Evolutionary conservation across 2,329 filamentous ascomycete species (phyloP).

Genomic region (Xylaria sp.): DNA sequence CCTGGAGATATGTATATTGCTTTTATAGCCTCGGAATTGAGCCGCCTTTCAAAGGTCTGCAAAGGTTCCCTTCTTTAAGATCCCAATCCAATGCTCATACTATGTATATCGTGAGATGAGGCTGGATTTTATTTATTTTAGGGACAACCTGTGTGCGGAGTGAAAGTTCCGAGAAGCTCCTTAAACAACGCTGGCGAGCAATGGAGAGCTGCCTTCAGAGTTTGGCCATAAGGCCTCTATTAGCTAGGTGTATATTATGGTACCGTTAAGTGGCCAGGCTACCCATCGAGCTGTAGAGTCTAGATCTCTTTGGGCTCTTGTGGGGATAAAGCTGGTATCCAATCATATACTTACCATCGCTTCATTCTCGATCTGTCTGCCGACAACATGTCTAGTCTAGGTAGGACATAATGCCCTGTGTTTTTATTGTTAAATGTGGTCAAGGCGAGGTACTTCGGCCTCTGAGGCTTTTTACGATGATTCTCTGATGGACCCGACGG

Average conservation of each 20-base stretch:
- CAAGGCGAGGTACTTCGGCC: conserved; percentile 6
- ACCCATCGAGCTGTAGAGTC: conserved; percentile 13
- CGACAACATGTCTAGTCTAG: conserved; percentile 18
- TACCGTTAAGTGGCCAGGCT: neutral
- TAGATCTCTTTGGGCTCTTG: conserved; percentile 10
- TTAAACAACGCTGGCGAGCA: conserved; percentile 7
- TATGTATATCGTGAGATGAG: neutral
- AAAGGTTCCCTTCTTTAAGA: neutral
- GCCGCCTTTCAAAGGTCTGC: neutral
- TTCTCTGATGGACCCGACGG: neutral
- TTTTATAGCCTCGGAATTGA: neutral
- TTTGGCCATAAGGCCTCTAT: neutral
- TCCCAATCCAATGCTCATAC: neutral
- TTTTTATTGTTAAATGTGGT: neutral
- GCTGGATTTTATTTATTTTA: neutral
- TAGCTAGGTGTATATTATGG: neutral
- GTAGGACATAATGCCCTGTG: conserved; percentile 1
- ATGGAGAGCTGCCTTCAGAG: conserved; percentile 15
- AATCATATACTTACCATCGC: conserved; percentile 22
- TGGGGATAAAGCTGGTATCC: conserved; percentile 15
- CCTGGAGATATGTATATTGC: too few species aligned
- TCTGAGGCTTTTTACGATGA: neutral
- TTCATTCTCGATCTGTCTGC: conserved; percentile 24
- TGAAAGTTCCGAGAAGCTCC: conserved; percentile 21
- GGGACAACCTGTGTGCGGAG: conserved; percentile 20